Percentiles rank a stretch among this genome's conserved stretches.
phyloP scores from a whole-genome alignment of 2,329 filamentous ascomycete species.

The Penicillium sp. region DNA sequence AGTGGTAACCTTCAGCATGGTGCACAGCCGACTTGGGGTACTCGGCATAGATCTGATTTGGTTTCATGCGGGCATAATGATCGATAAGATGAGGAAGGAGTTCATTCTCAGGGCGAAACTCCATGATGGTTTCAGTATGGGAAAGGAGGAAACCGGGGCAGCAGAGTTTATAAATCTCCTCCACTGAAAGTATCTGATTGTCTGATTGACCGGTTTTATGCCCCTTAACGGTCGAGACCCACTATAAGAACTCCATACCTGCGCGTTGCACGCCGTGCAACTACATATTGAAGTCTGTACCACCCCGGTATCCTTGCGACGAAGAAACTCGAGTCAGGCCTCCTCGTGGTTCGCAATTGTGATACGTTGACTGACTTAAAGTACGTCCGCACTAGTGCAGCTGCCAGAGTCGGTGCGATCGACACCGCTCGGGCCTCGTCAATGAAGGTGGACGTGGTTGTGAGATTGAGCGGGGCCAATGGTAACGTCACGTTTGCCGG shows the following conservation, averaged over 20 bases:
- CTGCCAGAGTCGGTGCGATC: background rate
- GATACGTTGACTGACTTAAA: background rate
- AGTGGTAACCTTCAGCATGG: conserved; percentile 31
- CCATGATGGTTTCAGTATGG: background rate
- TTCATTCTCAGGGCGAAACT: background rate
- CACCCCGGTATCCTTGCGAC: background rate
- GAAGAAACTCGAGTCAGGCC: background rate
- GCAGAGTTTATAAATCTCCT: background rate
- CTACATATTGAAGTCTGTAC: background rate
- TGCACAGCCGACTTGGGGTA: conserved; percentile 29
- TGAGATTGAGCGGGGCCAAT: background rate
- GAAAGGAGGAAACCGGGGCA: background rate
- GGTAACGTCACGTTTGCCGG: background rate
- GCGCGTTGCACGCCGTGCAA: background rate
- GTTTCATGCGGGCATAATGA: conserved; percentile 29
- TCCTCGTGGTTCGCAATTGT: background rate
- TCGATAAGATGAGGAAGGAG: conserved; percentile 38
- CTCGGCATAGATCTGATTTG: conserved; percentile 32
- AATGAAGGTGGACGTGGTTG: background rate
- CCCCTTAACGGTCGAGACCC: background rate
- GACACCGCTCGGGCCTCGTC: background rate
- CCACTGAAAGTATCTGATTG: no score
- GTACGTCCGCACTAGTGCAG: background rate
- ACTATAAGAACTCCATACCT: no score
- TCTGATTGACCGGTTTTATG: no score